Evolutionary conservation across 2,329 filamentous ascomycete genomes (phyloP), one percentile per base, ranked within the genome.

Genomic region (Eurotiales sp.): DNA sequence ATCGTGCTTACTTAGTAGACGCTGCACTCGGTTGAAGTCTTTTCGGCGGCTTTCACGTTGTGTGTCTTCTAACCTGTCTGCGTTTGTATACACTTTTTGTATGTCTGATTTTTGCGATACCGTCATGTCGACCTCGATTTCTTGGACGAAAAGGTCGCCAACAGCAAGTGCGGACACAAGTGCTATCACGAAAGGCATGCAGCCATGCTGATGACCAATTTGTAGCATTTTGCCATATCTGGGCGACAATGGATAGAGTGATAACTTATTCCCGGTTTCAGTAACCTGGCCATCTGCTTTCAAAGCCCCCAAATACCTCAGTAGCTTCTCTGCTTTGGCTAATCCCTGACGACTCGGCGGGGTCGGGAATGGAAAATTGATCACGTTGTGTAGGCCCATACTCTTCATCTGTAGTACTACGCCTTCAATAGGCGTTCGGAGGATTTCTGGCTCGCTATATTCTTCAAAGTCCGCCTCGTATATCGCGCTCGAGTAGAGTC

Each of bases 311-410:
- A 99, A 79, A 65, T 96, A 95, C 42, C 82, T 85, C 8, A 99
- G 77, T 7, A 96, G 77, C 63, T 86, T 90, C 72, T 99, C 93
- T 0, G 93, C 90, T 64, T 87, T 89, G 44, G 82, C 81, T 17
- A 99, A 77, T 56, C 84, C 88, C 48, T 84, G 77, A 12, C 84
- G 80, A 60, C 90, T 86, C 1, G 93, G 93, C 0, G 90, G 85
- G 12, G 92, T 97, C 3, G 93, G 93, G 66, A 97, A 99, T 0
- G 95, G 93, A 66, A 99, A 99, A 69, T 93, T 95, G 65, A 89
- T 81, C 7, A 99, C 87, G 52, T 91, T 85, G 54, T 92, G 87
- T 27, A 96, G 81, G 50, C 90, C 88, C 88, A 99, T 96, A 46
- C 87, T 84, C 75, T 97, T 99, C 61, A 99, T 82, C 67, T 96